Evolutionary conservation across 805 yeast species (phyloP).

Genomic region (Zygosaccharomyces pseudorouxii): DNA sequence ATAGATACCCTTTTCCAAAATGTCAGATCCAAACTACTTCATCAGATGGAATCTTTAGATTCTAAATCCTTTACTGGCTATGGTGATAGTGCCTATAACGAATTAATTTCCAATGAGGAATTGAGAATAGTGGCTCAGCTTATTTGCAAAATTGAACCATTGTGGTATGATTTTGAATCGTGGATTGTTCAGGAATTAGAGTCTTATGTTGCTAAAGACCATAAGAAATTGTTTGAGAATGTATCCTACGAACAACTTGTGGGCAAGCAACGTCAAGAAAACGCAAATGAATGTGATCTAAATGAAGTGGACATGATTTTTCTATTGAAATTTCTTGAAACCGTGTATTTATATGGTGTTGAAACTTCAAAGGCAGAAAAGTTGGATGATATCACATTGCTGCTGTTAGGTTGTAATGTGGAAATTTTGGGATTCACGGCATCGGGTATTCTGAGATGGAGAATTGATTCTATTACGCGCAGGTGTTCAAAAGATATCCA

Average conservation of each 20-base stretch:
- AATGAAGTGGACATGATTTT: conserved; percentile 9
- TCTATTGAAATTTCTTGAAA: conserved; percentile 39
- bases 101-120: conserved; percentile 6
- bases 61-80: not conserved
- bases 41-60: not conserved
- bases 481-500: conserved; percentile 13
- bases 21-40: conserved; percentile 1
- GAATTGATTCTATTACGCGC: conserved; percentile 36
- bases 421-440: conserved; percentile 16
- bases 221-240: conserved; percentile 12
- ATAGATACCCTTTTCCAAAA: conserved; percentile 5
- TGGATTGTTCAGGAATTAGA: conserved; percentile 13
- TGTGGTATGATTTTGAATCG: conserved; percentile 12
- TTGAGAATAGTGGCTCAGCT: conserved; percentile 11
- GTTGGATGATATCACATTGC: conserved; percentile 18
- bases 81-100: not conserved
- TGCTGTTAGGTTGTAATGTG: conserved; percentile 19
- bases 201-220: conserved; percentile 7
- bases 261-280: not conserved
- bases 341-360: conserved; percentile 32
- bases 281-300: not conserved
- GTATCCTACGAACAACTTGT: conserved; percentile 7
- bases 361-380: conserved; percentile 2
- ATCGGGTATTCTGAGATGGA: conserved; percentile 47
- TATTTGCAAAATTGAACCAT: conserved; percentile 8